A percentile compares a stretch with the other conserved stretches of the same genome.
phyloP scores from a whole-genome alignment of 1,139 yeast genomes.

The Kodamaea sp. region DNA sequence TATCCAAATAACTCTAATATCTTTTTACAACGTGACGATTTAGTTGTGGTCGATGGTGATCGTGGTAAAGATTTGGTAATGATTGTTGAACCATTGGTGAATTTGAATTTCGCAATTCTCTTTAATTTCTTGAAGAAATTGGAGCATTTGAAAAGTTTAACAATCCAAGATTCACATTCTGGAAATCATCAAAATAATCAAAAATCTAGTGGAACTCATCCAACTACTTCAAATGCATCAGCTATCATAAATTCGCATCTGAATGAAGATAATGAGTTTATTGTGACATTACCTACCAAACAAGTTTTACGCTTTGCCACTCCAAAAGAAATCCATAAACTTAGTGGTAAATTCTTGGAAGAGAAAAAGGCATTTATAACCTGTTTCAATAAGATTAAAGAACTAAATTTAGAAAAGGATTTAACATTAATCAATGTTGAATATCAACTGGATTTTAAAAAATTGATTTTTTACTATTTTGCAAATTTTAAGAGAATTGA shows the following conservation, averaged over 20 bases:
- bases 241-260: conserved; percentile 38
- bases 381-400: conserved; percentile 44
- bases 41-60: conserved; percentile 50
- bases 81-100: conserved; percentile 45
- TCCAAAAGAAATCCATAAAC: conserved; percentile 44
- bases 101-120: conserved; percentile 57
- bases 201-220: conserved; percentile 35
- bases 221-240: conserved; percentile 37
- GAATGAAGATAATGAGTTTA: conserved; percentile 44
- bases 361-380: conserved; percentile 47
- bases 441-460: conserved; percentile 92
- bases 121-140: conserved; percentile 76
- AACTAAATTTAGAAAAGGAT: conserved; percentile 36
- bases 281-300: conserved; percentile 46
- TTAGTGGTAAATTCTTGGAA: conserved; percentile 43
- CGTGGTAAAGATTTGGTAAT: conserved; percentile 50
- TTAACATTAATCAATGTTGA: conserved; percentile 64
- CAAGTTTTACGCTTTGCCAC: conserved; percentile 50
- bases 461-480: conserved; percentile 83
- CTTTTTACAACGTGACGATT: conserved; percentile 43
- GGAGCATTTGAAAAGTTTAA: conserved; percentile 74
- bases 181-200: conserved; percentile 13
- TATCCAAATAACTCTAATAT: conserved; percentile 50
- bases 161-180: conserved; percentile 25
- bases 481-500: conserved; percentile 81